phyloP scores from a whole-genome alignment of 2,329 filamentous ascomycete species.

The Microdochium bolleyi region DNA sequence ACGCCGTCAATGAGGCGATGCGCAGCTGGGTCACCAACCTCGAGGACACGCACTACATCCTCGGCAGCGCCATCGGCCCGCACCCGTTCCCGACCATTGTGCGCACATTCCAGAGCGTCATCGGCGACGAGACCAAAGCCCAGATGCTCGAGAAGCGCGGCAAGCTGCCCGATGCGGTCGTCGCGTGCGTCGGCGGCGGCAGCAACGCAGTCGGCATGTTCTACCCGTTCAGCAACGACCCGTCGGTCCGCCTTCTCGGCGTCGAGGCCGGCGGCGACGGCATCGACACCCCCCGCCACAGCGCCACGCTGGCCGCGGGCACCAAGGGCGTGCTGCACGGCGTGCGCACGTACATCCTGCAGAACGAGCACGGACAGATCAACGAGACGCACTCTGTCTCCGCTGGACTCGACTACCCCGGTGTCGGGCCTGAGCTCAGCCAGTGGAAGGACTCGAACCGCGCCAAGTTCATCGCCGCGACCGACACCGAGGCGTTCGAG shows the following conservation, averaged over 20 bases:
- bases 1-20: conserved; percentile 92
- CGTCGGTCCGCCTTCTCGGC: conserved; percentile 77
- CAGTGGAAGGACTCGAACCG: conserved; percentile 87
- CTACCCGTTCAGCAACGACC: conserved; percentile 85
- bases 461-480: conserved; percentile 84
- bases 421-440: conserved; percentile 86
- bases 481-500: conserved; percentile 80
- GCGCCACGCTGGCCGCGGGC: conserved; percentile 79
- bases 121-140: conserved; percentile 86
- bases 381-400: conserved; percentile 93
- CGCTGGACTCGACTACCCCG: conserved; percentile 93
- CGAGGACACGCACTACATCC: conserved; percentile 94
- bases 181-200: conserved; percentile 93
- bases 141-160: conserved; percentile 81
- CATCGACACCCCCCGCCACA: conserved; percentile 76
- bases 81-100: conserved; percentile 98
- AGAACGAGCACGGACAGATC: conserved; percentile 90
- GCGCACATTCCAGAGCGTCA: conserved; percentile 94
- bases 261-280: conserved; percentile 96
- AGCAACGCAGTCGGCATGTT: conserved; percentile 98
- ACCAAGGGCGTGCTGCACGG: conserved; percentile 91
- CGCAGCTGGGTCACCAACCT: conserved; percentile 91
- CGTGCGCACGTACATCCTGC: conserved; percentile 90
- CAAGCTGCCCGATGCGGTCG: conserved; percentile 89
- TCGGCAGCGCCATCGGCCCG: conserved; percentile 93